phyloP scores from a whole-genome alignment of 225 moss, liverwort and hornwort species.

The Polytrichum formosum region DNA sequence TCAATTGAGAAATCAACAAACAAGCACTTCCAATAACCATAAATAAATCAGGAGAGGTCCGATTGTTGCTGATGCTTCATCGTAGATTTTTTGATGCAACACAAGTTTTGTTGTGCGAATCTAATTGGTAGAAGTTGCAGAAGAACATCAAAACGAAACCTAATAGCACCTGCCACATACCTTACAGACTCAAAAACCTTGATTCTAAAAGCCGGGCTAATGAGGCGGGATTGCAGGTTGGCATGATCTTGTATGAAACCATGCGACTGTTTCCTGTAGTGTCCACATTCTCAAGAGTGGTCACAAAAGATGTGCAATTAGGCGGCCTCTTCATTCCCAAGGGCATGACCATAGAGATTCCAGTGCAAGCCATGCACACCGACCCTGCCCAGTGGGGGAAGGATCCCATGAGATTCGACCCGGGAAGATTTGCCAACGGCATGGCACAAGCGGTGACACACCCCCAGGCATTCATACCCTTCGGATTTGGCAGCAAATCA shows the following conservation, averaged over 20 bases:
- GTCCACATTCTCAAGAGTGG: slow-evolving; percentile 34
- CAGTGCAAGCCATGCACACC: slow-evolving; percentile 40
- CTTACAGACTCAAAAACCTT: too few species aligned
- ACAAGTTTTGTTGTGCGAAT: too few species aligned
- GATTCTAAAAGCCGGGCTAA: too few species aligned
- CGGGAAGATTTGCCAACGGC: slow-evolving; percentile 49
- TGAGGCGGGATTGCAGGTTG: slow-evolving; percentile 36
- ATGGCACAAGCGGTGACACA: slow-evolving; percentile 23
- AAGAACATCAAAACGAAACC: too few species aligned
- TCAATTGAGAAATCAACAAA: too few species aligned
- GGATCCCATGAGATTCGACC: slow-evolving; percentile 44
- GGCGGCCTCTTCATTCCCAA: slow-evolving; percentile 46
- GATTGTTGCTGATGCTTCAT: too few species aligned
- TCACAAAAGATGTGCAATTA: slow-evolving; percentile 38
- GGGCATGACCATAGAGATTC: slow-evolving; percentile 42
- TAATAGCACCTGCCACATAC: too few species aligned
- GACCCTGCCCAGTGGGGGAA: slow-evolving; percentile 56
- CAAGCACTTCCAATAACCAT: too few species aligned
- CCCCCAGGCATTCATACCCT: slow-evolving; percentile 52
- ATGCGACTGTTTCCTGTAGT: slow-evolving; percentile 43
- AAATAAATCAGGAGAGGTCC: too few species aligned
- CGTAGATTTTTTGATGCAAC: too few species aligned
- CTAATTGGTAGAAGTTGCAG: too few species aligned
- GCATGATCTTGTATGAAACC: slow-evolving; percentile 60
- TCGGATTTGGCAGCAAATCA: slow-evolving; percentile 44